Base-by-base conservation (phyloP, 176 grass and related monocot species). In the Rhipidocladum racemiflorum region DNA sequence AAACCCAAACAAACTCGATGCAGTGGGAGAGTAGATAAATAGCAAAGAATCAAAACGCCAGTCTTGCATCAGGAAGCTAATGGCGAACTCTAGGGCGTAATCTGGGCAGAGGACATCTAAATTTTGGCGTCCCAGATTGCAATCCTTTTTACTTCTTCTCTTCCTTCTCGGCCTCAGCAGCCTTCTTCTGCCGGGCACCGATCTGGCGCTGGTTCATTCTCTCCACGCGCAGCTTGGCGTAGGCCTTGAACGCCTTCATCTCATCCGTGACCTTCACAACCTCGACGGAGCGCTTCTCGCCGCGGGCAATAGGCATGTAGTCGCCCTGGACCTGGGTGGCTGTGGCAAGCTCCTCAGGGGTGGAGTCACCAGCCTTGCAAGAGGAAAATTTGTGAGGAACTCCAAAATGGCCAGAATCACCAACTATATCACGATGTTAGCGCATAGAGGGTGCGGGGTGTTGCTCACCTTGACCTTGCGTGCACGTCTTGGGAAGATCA, bases 301-400 rank as follows among this genome's bases (percentile, higher is more conserved):
- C 91, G 21, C 86, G 86, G n/a, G 70, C 65, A 9, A 97, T 87
- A 2, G 94, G 91, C 91, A 94, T 88, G 94, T 91, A 97, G 30
- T 89, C 77, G 0, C 94, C 94, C 27, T 91, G 89, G 84, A 97
- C 79, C 86, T 97, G 94, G 28, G 91, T 97, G 23, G 91, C 91
- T 13, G 83, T 97, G 21, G 91, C 89, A 36, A 97, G 91, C 75
- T 94, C 94, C 85, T 91, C 94, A 7, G 89, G 87, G 42, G 94
- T 51, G 30, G 94, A 97, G 83, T 97, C 94, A 81, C 94, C 94
- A 88, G 89, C 94, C 94, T 97, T 97, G 45, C 76, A 45, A 44
- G 80, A 62, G 40, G 16, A 12, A 34, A 68, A 15, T 15, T 74
- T 18, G 70, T 32, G 51, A 21, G 66, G 2, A 17, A 46, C 17